Percentiles rank a stretch among this genome's conserved stretches.
phyloP scores from a whole-genome alignment of 1,284 basidiomycete species.

The Sanghuangporus baumii region DNA sequence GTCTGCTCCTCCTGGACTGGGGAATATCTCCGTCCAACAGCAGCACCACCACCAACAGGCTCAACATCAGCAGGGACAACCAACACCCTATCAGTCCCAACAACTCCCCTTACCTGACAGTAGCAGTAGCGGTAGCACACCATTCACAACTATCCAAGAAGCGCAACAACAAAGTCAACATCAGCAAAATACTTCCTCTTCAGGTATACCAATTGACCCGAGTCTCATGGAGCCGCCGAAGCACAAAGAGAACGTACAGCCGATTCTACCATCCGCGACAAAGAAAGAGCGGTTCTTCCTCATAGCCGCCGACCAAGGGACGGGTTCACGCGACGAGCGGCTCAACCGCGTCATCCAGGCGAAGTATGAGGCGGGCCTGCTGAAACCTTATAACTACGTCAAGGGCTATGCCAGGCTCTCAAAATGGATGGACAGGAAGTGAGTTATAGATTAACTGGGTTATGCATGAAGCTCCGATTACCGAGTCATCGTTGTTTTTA shows the following conservation, averaged over 20 bases:
- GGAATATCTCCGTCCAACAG: constrained; percentile 5
- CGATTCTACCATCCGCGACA: constrained; percentile 59
- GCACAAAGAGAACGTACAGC: constrained; percentile 26
- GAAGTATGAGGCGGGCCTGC: constrained; percentile 93
- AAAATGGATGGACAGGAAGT: constrained; percentile 95
- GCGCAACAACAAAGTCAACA: constrained; percentile 9
- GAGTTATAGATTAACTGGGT: constrained; percentile 21
- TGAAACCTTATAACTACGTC: constrained; percentile 96
- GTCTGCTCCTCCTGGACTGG: neutral
- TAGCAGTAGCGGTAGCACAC: constrained; percentile 15
- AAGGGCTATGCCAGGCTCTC: constrained; percentile 87
- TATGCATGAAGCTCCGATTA: neutral
- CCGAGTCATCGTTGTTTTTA: neutral
- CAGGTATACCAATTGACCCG: constrained; percentile 19
- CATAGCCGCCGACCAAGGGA: constrained; percentile 92
- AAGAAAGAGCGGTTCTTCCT: constrained; percentile 87
- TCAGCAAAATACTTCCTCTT: constrained; percentile 16
- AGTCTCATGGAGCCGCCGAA: constrained; percentile 14
- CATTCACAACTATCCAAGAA: constrained; percentile 20
- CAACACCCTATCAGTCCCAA: constrained; percentile 15
- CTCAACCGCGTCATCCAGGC: constrained; percentile 90
- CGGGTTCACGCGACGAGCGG: constrained; percentile 86
- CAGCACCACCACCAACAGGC: constrained; percentile 15
- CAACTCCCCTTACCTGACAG: constrained; percentile 19
- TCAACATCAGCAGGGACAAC: constrained; percentile 4